phyloP scores from a whole-genome alignment of 805 yeast genomes.

The Kluyveromyces wickerhamii region DNA sequence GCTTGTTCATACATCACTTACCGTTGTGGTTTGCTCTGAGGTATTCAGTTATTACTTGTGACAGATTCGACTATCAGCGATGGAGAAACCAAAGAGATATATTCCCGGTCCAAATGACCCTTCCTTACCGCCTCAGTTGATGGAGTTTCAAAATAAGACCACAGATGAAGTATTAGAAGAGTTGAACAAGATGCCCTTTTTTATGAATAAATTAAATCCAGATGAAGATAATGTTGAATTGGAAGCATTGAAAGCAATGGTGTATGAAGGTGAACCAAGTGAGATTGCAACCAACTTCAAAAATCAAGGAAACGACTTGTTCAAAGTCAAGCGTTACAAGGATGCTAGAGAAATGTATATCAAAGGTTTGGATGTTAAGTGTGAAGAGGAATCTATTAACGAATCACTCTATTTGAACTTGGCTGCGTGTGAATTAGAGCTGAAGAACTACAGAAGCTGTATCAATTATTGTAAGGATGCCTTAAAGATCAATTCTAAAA shows the following conservation, averaged over 20 bases:
- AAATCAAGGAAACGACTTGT: slow-evolving; percentile 87
- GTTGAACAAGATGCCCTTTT: slow-evolving; percentile 79
- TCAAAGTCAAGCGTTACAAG: slow-evolving; percentile 57
- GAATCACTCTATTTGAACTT: slow-evolving; percentile 68
- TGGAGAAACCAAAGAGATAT: slow-evolving; percentile 32
- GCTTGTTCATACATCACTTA: no score
- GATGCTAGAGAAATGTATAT: slow-evolving; percentile 75
- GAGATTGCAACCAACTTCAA: slow-evolving; percentile 87
- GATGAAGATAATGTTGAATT: slow-evolving; percentile 63
- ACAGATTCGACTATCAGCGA: no score
- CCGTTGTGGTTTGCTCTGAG: no score
- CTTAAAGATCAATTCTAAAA: slow-evolving; percentile 54
- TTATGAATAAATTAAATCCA: slow-evolving; percentile 82
- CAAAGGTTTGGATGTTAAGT: slow-evolving; percentile 66
- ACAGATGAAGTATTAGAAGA: slow-evolving; percentile 72
- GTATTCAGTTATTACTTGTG: no score
- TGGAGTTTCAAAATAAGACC: slow-evolving; percentile 50
- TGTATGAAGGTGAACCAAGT: slow-evolving; percentile 91
- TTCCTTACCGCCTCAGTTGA: slow-evolving; percentile 73
- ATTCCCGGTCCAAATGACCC: slow-evolving; percentile 55
- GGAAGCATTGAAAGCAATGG: slow-evolving; percentile 86
- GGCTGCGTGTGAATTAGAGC: slow-evolving; percentile 85
- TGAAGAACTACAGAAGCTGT: slow-evolving; percentile 77
- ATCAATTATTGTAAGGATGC: slow-evolving; percentile 79
- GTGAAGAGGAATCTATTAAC: slow-evolving; percentile 47